Base-by-base conservation (phyloP, 2,329 filamentous ascomycete species). In the Periconia digitata region DNA sequence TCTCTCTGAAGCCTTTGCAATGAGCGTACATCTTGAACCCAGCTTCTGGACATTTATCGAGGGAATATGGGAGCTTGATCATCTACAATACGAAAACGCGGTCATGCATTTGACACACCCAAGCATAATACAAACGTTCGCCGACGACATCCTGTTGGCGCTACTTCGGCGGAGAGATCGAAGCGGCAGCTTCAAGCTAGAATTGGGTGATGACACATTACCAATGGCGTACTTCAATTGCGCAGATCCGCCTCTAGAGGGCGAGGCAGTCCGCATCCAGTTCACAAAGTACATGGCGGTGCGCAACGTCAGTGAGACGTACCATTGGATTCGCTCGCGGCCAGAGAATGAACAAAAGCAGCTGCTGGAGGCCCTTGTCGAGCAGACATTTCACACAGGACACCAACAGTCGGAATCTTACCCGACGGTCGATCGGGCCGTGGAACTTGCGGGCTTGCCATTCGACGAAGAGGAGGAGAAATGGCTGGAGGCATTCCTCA, bases 21-120 rank as follows among this genome's bases (percentile, higher is more conserved):
- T 73, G 36, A 74, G 74, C 20, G 84, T 84, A 5, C 84, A 85
- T 54, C 78, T 95, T 43, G 89, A 90, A 1, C 78, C 80, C 46
- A 89, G 86, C 57, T 95, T 92, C 69, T 84, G 85, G 70, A 83
- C 89, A 39, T 89, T 92, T 60, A 90, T 94, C 73, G 85, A 87
- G 59, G 90, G 90, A 0, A 74, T 95, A 8, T 95, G 90, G 89
- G 78, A 87, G 60, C 76, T 95, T 67, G 90, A 95, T 64, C 81
- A 82, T 37, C 75, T 84, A 38, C 79, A 90, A 47, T 91, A 89
- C 49, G 58, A 68, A 45, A 72, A 56, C 54, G 89, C 90, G 2
- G 77, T 95, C 22, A 85, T 90, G 59, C 85, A 86, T 65, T 81
- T 95, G 13, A 85, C 89, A 3, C 86, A 94, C 60, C 90, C 90